Evolutionary conservation across 495 filamentous ascomycete species (phyloP).

Genomic region (Penicillium crystallinum): DNA sequence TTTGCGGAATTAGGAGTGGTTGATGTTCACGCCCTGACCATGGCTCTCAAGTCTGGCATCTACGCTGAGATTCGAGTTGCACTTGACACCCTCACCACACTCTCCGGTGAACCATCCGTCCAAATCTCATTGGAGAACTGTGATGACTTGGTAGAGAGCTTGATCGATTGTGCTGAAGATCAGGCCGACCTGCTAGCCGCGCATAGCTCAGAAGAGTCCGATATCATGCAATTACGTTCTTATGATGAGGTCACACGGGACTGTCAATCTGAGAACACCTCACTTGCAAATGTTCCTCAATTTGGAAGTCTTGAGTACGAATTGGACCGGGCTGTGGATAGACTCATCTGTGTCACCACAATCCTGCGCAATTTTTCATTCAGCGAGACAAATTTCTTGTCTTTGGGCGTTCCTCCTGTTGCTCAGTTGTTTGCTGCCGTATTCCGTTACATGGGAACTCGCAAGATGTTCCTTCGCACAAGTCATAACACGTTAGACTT

Average conservation of each 20-base stretch:
- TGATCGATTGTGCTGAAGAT: conserved; percentile 87
- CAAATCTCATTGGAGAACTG: conserved; percentile 67
- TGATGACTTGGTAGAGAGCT: conserved; percentile 80
- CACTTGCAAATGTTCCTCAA: conserved; percentile 60
- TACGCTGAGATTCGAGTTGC: conserved; percentile 82
- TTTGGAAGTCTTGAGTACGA: conserved; percentile 78
- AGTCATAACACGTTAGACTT: conserved; percentile 83
- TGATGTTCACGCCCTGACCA: conserved; percentile 86
- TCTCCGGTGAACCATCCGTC: conserved; percentile 59
- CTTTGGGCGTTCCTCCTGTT: conserved; percentile 67
- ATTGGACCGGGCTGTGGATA: conserved; percentile 79
- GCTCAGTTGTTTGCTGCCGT: conserved; percentile 74
- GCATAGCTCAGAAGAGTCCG: conserved; percentile 75
- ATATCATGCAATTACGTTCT: conserved; percentile 68
- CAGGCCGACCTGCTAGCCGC: conserved; percentile 76
- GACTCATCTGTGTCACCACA: conserved; percentile 84
- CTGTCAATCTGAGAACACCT: conserved; percentile 63
- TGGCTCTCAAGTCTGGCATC: conserved; percentile 89
- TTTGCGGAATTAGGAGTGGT: conserved; percentile 79
- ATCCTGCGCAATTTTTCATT: conserved; percentile 93
- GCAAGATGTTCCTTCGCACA: conserved; percentile 77
- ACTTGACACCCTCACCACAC: conserved; percentile 71
- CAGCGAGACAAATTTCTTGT: conserved; percentile 63
- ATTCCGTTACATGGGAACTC: conserved; percentile 82
- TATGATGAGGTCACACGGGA: conserved; percentile 86